These are phyloP conservation scores for Saccharomycopsis javanensis DNA, from an alignment of 805 yeast genomes.

Conservation along the genomic window DNA sequence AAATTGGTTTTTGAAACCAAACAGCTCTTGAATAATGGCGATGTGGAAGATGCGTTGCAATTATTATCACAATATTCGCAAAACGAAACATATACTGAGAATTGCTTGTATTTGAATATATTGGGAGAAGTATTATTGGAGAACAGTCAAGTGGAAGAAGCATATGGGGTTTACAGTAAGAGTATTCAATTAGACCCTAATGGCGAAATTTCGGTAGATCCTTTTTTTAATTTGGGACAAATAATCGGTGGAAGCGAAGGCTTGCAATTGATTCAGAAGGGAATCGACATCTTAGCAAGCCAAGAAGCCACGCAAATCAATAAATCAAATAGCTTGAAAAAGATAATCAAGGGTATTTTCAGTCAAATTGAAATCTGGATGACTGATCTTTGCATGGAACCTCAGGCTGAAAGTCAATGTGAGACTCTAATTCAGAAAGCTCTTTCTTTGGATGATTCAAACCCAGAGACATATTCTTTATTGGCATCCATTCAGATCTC, in stretches of 20 bases:
- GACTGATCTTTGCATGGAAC: slow-evolving; percentile 96
- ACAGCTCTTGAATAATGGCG: slow-evolving; percentile 36
- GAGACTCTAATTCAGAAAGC: slow-evolving; percentile 54
- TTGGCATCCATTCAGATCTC: slow-evolving; percentile 84
- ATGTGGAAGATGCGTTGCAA: slow-evolving; percentile 46
- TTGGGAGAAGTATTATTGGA: slow-evolving; percentile 77
- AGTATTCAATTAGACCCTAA: slow-evolving; percentile 63
- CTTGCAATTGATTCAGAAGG: slow-evolving; percentile 38
- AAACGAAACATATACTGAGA: slow-evolving; percentile 28
- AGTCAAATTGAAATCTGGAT: slow-evolving; percentile 92
- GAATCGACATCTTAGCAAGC: slow-evolving; percentile 31
- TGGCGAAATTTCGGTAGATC: slow-evolving; percentile 62
- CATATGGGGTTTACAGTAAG: slow-evolving; percentile 49
- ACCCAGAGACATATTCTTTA: slow-evolving; percentile 75
- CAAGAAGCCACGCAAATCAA: too few species aligned
- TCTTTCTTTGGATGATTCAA: slow-evolving; percentile 37
- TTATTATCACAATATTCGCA: slow-evolving; percentile 31
- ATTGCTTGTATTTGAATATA: slow-evolving; percentile 40
- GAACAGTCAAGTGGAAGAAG: slow-evolving; percentile 67
- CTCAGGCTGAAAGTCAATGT: slow-evolving; percentile 75
- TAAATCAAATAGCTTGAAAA: slow-evolving; percentile 45
- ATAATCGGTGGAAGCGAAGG: slow-evolving; percentile 79
- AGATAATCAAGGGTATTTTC: slow-evolving; percentile 67
- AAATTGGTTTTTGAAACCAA: slow-evolving; percentile 30
- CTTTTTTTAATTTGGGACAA: slow-evolving; percentile 86